Evolutionary conservation across 805 yeast genomes (phyloP).

Genomic region (Gaillardinia entomophila): DNA sequence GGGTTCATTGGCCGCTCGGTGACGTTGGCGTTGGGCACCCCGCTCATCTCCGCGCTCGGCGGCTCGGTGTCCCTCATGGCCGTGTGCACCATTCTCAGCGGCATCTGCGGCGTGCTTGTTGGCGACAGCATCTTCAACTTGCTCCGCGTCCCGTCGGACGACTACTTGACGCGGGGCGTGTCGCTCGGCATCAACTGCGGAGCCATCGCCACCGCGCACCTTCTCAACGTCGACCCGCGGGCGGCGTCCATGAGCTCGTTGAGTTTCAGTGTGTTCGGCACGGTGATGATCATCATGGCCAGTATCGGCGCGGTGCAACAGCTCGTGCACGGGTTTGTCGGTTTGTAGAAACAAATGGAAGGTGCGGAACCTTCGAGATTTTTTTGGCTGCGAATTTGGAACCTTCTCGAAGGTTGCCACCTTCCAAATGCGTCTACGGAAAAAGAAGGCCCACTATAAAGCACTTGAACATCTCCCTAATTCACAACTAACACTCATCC

Average conservation of each 20-base stretch:
- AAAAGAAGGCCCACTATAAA: neutral
- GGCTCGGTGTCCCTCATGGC: constrained; percentile 74
- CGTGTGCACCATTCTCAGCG: constrained; percentile 70
- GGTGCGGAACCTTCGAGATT: too few relatives aligned
- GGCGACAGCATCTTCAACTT: constrained; percentile 50
- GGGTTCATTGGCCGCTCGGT: constrained; percentile 79
- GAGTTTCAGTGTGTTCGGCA: constrained; percentile 68
- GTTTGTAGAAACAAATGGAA: too few relatives aligned
- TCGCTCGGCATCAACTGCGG: constrained; percentile 76
- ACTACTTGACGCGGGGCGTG: constrained; percentile 71
- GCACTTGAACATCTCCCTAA: too few relatives aligned
- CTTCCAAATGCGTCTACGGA: neutral
- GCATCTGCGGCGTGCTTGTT: constrained; percentile 66
- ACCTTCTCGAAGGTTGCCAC: too few relatives aligned
- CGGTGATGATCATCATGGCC: constrained; percentile 63
- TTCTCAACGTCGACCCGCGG: constrained; percentile 63
- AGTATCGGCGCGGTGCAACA: constrained; percentile 41
- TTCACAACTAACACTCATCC: too few relatives aligned
- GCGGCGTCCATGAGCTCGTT: constrained; percentile 77
- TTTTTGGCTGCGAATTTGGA: too few relatives aligned
- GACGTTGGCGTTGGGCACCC: constrained; percentile 75
- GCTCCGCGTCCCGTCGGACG: constrained; percentile 51
- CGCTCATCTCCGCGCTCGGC: constrained; percentile 57
- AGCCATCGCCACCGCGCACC: constrained; percentile 77
- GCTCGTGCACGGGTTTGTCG: neutral